Evolutionary conservation across 1,284 basidiomycete species (phyloP), one percentile per base, ranked within the genome.

Genomic region (Cerrena zonata): DNA sequence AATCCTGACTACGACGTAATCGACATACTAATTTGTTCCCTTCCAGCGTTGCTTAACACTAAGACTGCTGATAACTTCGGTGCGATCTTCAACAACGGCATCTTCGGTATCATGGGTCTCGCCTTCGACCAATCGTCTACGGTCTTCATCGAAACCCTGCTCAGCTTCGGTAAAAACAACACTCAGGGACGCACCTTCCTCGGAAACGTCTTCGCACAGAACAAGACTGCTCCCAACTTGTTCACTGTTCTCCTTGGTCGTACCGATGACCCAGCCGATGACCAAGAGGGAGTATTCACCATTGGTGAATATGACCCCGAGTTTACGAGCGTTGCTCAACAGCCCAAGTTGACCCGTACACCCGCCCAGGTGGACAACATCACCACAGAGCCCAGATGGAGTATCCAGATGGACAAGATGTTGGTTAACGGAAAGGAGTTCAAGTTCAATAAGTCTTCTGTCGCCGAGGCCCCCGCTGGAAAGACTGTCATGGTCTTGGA

Each of bases 291-390:
- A 13, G 48, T 53, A 4, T 67, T 69, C 62, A 58, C 63, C 18
- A 65, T 69, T 48, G 57, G 61, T 34, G 63, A 64, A 40, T 61
- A 64, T 53, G 56, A 60, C 41, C 40, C 52, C 2, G 58, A 59
- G 36, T 59, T 57, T 52, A 56, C 57, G 45, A 44, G 52, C n/a
- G 53, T 67, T 36, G 39, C 49, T 3, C n/a, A 54, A 30, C 58
- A 62, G 41, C 61, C 64, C 11, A 55, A 58, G 54, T 61, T 67
- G 21, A 48, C 18, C 54, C 51, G 69, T 76, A 58, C 75, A 85
- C 45, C 77, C 82, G 56, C 60, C 75, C 74, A 43, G 81, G 80
- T 41, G 71, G 72, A 51, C 66, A 69, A 53, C 62, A 79, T 42
- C 59, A 79, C 49, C 39, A 61, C 57, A 54, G 59, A 66, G 75